Percentiles rank a stretch among this genome's conserved stretches.
phyloP scores from a whole-genome alignment of 2,329 filamentous ascomycete species.

The Aspergillus pseudoviridinutans region DNA sequence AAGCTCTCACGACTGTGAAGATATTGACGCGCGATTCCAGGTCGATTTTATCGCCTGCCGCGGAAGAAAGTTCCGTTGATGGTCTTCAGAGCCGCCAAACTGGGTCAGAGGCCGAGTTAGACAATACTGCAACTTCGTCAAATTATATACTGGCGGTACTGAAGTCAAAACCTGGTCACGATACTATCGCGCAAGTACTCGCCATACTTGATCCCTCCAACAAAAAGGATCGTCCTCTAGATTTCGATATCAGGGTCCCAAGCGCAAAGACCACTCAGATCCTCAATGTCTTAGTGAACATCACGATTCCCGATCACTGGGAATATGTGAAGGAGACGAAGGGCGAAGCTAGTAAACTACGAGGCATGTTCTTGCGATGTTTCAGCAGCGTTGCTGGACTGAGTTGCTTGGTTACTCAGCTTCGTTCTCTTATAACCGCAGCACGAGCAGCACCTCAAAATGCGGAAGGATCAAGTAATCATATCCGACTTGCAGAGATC shows the following conservation, averaged over 20 bases:
- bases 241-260: slow-evolving; percentile 59
- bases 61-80: slow-evolving; percentile 8
- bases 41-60: slow-evolving; percentile 13
- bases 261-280: slow-evolving; percentile 69
- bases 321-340: slow-evolving; percentile 43
- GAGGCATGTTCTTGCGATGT: slow-evolving; percentile 55
- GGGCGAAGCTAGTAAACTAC: slow-evolving; percentile 23
- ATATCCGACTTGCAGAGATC: slow-evolving; percentile 31
- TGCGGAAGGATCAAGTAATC: slow-evolving; percentile 31
- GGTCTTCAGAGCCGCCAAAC: slow-evolving; percentile 8
- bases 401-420: slow-evolving; percentile 68
- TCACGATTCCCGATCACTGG: slow-evolving; percentile 83
- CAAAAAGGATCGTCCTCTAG: slow-evolving; percentile 14
- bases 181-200: slow-evolving; percentile 29
- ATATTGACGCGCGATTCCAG: slow-evolving; percentile 26
- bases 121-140: slow-evolving; percentile 22
- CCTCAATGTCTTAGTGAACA: slow-evolving; percentile 67
- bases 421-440: slow-evolving; percentile 55
- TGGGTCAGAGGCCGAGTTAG: slow-evolving; percentile 8
- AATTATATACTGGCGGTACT: slow-evolving; percentile 35
- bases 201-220: slow-evolving; percentile 33
- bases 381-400: slow-evolving; percentile 72
- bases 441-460: slow-evolving; percentile 21
- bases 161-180: slow-evolving; percentile 36
- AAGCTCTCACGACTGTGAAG: slow-evolving; percentile 38